phyloP scores from a whole-genome alignment of 129 eudicot species.

The Daucus carota region DNA sequence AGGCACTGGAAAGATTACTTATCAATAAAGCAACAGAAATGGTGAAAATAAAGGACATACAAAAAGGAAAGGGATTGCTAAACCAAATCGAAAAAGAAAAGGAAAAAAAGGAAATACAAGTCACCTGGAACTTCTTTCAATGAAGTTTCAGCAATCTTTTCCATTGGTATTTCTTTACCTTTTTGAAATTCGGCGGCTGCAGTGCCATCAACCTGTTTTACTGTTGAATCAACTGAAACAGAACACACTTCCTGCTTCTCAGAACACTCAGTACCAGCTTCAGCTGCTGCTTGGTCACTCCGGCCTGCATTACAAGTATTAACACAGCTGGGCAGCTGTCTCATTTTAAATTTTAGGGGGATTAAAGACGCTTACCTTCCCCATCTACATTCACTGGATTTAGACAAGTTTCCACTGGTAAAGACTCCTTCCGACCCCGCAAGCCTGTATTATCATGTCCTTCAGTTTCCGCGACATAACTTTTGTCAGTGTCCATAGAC shows the following conservation, averaged over 20 bases:
- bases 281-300: slow-evolving; percentile 10
- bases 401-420: slow-evolving; percentile 20
- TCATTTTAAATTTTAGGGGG: not conserved
- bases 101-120: too few relatives aligned
- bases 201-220: slow-evolving; percentile 19
- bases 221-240: slow-evolving; percentile 18
- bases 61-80: not conserved
- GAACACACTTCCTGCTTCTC: slow-evolving; percentile 22
- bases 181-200: slow-evolving; percentile 25
- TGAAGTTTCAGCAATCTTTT: slow-evolving; percentile 18
- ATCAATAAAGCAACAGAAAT: not conserved
- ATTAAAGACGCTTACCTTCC: slow-evolving; percentile 9
- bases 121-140: slow-evolving; percentile 42
- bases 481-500: slow-evolving; percentile 17
- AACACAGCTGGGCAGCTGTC: not conserved
- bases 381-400: slow-evolving; percentile 22
- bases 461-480: slow-evolving; percentile 25
- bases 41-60: not conserved
- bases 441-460: slow-evolving; percentile 15
- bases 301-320: slow-evolving; percentile 12
- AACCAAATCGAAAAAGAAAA: not conserved
- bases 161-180: slow-evolving; percentile 10
- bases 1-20: not conserved
- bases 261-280: slow-evolving; percentile 15
- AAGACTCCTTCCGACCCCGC: slow-evolving; percentile 13